Evolutionary conservation across 2,329 filamentous ascomycete species (phyloP), one percentile per base, ranked within the genome.

Genomic region (Cryphonectria carpinicola): DNA sequence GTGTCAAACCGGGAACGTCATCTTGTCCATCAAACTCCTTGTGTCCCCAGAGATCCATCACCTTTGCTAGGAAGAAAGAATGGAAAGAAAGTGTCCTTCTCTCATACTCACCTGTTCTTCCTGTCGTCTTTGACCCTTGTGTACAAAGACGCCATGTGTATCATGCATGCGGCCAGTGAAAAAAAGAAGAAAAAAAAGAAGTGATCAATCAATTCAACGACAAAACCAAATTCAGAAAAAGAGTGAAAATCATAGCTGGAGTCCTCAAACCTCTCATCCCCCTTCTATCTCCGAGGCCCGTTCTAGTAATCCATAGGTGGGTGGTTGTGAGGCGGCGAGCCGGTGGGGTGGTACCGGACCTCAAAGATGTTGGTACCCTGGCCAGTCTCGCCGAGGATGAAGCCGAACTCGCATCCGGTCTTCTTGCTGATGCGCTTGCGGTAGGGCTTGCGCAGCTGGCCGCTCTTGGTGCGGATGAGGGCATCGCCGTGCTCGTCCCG

Each of bases 381-480:
- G n/a, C 72, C 72, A 3, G 72, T 72, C 72, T 73, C 72, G 3
- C 72, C 72, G 19, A 73, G 67, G 56, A 73, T 73, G 56, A 73
- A 73, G 54, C 72, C 72, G 14, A 73, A 73, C 46, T 71, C 70
- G 46, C 72, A 73, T 5, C 72, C 72, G 13, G 72, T 73, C 67
- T 73, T 73, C 72, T 73, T 73, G 72, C 72, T 73, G 43, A 70
- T 73, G 65, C 72, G 68, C 72, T 73, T 73, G 46, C 72, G 72
- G 58, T 73, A 73, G 46, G 72, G 72, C 62, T 73, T 73, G 28
- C 72, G 70, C 62, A 73, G 70, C 70, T 73, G 72, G 56, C 72
- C 72, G 32, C 61, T 73, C 67, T 73, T 73, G 46, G 72, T 73
- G 17, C 70, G 65, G 67, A 73, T 73, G 28, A 73, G 67, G 13